Percentiles rank a stretch among this genome's conserved stretches.
phyloP scores from a whole-genome alignment of 2,329 filamentous ascomycete species.

The Penicillium sclerotiorum region DNA sequence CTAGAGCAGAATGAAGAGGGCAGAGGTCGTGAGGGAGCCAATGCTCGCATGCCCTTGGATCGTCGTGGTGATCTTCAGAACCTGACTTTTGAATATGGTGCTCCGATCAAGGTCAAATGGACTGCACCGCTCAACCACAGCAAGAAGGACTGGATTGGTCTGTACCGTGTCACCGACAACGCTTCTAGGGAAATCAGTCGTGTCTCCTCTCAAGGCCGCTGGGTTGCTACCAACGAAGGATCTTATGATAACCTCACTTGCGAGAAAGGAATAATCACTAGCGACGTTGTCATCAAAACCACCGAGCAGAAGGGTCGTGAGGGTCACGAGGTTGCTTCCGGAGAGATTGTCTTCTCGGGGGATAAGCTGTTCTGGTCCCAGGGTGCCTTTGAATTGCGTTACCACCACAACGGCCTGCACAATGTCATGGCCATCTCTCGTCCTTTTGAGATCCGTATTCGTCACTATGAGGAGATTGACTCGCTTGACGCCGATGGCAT shows the following conservation, averaged over 20 bases:
- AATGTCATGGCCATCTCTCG: constrained; percentile 92
- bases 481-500: constrained; percentile 61
- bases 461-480: constrained; percentile 75
- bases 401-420: constrained; percentile 91
- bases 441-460: constrained; percentile 87
- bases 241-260: constrained; percentile 74
- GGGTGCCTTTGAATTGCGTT: constrained; percentile 94
- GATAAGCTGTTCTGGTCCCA: constrained; percentile 98
- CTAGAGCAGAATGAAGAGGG: constrained; percentile 60
- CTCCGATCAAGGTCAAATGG: constrained; percentile 89
- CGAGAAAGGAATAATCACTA: constrained; percentile 74
- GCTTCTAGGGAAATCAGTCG: constrained; percentile 80
- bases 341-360: constrained; percentile 84
- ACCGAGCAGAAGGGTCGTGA: constrained; percentile 47
- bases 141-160: constrained; percentile 90
- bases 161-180: constrained; percentile 97
- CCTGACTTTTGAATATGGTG: constrained; percentile 81
- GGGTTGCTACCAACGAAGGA: constrained; percentile 78
- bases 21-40: constrained; percentile 73
- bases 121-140: constrained; percentile 83
- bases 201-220: constrained; percentile 82
- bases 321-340: constrained; percentile 65
- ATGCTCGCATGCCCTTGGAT: constrained; percentile 66
- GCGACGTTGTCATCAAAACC: constrained; percentile 62
- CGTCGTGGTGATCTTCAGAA: constrained; percentile 68